These are phyloP conservation scores for Purshia tridentata DNA, from an alignment of 306 rosid species.

Conservation along the genomic window DNA sequence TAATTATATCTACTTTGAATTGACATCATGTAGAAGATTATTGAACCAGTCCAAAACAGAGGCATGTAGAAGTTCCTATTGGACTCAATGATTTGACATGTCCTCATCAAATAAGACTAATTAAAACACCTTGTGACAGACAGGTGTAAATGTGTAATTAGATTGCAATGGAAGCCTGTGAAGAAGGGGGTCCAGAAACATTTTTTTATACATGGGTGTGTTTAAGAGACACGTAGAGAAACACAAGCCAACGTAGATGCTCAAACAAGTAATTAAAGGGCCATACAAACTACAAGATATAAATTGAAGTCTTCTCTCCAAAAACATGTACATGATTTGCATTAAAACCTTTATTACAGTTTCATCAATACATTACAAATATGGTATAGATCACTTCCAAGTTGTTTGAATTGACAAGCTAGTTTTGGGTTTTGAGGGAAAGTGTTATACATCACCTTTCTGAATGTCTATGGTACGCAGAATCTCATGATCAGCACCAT, in stretches of 20 bases:
- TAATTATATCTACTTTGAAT: not conserved
- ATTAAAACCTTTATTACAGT: too few species aligned
- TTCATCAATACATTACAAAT: too few species aligned
- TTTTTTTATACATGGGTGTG: not conserved
- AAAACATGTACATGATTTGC: too few species aligned
- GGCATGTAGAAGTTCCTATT: not conserved
- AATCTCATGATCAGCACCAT: too few species aligned
- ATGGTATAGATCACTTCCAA: too few species aligned
- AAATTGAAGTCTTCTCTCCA: not conserved
- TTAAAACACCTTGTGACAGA: not conserved
- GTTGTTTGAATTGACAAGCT: too few species aligned
- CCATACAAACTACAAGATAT: not conserved
- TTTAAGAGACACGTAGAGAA: not conserved
- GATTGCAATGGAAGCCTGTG: not conserved
- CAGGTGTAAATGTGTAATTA: not conserved
- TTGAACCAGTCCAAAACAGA: not conserved
- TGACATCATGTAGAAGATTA: not conserved
- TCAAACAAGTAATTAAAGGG: not conserved
- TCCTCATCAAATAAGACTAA: not conserved
- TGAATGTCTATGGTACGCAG: too few species aligned
- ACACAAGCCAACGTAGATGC: not conserved
- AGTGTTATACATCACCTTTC: too few species aligned
- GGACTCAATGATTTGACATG: not conserved
- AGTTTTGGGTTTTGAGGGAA: too few species aligned
- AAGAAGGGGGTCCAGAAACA: not conserved